Evolutionary conservation across 345 rosid genomes (phyloP), one percentile per base, ranked within the genome.

Genomic region (Hibiscus trionum): DNA sequence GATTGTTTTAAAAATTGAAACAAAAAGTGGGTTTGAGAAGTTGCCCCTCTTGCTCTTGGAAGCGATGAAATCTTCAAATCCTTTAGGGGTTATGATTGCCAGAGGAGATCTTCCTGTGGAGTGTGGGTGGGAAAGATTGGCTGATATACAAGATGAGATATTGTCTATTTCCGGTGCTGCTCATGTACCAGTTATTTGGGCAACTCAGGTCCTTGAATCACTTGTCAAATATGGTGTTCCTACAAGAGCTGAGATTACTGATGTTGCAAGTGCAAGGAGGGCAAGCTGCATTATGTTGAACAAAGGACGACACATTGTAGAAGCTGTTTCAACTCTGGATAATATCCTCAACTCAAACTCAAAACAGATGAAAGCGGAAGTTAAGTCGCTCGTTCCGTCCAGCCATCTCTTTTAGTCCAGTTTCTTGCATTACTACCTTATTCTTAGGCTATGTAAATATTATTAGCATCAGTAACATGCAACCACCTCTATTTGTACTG

Each of bases 51-150:
- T 89, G 73, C 84, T 89, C 0, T 65, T 89, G 69, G 88, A 87
- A 69, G 88, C 90, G 17, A 87, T 89, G 94, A 87, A 86, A 71
- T 80, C 82, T 63, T 58, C 79, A 8, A 87, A 88, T 82, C 94
- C 88, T 35, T 63, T 89, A 11, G 94, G 94, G 57, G 85, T 87
- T 63, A 89, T 87, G 91, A 83, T 89, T 76, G 94, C 91, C 24
- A 67, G 91, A 79, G 94, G 94, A 27, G 91, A 87, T 82, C 94
- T 89, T 72, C 91, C 91, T 0, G 94, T 89, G 39, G 94, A 89
- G 71, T 87, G 94, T 75, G 94, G 94, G 35, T 89, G 91, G 91
- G 94, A 89, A 76, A 85, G 80, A 66, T 76, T 89, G 70, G 87
- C 90, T 71, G 80, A 80, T 74, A 72, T 86, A 72, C 94, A 89